phyloP scores from a whole-genome alignment of 139 green algal species.

The Chlorella sp. region DNA sequence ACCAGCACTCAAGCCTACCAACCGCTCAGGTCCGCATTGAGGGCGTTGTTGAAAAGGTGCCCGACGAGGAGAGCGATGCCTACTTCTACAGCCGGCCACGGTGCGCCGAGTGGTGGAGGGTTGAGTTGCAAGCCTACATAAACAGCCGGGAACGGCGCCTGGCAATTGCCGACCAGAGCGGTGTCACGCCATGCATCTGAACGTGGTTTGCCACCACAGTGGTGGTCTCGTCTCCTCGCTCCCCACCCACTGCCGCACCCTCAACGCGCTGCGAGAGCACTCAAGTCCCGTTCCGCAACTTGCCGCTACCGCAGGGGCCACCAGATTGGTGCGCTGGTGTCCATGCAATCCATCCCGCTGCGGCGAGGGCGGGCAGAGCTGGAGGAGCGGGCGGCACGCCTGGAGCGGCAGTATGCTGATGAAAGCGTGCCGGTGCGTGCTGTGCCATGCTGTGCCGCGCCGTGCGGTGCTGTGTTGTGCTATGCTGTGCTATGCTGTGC shows the following conservation, averaged over 20 bases:
- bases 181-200: no score
- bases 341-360: slow-evolving; percentile 67
- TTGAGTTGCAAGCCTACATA: no score
- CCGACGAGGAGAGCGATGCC: slow-evolving; percentile 71
- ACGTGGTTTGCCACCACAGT: no score
- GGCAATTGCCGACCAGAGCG: no score
- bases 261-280: no score
- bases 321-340: slow-evolving; percentile 82
- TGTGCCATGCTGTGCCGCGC: background rate
- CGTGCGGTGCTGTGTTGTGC: background rate
- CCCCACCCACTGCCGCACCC: no score
- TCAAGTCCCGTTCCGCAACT: slow-evolving; percentile 36
- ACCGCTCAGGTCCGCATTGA: slow-evolving; percentile 90
- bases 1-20: no score
- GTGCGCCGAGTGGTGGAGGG: no score
- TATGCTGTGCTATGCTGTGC: background rate
- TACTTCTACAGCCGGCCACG: slow-evolving; percentile 90
- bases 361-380: slow-evolving; percentile 57
- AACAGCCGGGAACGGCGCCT: no score
- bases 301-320: slow-evolving; percentile 22
- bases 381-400: slow-evolving; percentile 50
- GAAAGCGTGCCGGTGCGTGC: slow-evolving; percentile 20
- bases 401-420: slow-evolving; percentile 55
- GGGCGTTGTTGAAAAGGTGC: slow-evolving; percentile 75
- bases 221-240: no score